Evolutionary conservation across 805 yeast genomes (phyloP).

Genomic region (Metschnikowia cubensis): DNA sequence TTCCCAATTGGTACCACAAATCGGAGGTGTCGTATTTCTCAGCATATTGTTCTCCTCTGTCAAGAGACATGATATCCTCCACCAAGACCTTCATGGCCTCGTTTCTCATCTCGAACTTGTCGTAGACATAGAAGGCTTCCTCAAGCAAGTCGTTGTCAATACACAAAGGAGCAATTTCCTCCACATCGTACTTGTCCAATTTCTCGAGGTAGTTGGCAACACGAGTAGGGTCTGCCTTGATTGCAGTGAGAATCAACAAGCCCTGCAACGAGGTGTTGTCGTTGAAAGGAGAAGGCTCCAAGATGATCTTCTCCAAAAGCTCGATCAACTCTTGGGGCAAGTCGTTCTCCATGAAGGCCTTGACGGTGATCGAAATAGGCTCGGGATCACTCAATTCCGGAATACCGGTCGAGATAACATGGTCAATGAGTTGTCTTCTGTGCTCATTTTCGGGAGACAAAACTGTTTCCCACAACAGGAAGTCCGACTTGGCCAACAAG

Average conservation of each 20-base stretch:
- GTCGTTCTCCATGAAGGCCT: conserved; percentile 94
- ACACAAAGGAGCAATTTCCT: conserved; percentile 90
- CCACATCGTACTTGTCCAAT: conserved; percentile 85
- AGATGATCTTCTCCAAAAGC: conserved; percentile 88
- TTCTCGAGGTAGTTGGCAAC: conserved; percentile 82
- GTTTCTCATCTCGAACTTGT: conserved; percentile 69
- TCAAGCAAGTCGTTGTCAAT: conserved; percentile 83
- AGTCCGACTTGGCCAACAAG: conserved; percentile 82
- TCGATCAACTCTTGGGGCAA: conserved; percentile 91
- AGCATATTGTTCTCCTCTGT: conserved; percentile 90
- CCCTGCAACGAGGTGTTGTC: conserved; percentile 96
- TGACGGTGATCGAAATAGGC: conserved; percentile 88
- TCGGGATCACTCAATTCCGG: conserved; percentile 92
- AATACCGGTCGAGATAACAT: conserved; percentile 92
- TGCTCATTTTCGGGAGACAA: conserved; percentile 72
- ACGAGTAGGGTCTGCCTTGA: conserved; percentile 87
- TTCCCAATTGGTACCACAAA: conserved; percentile 92
- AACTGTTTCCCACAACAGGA: conserved; percentile 76
- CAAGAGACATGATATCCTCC: conserved; percentile 90
- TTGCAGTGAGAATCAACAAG: conserved; percentile 85
- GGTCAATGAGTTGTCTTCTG: conserved; percentile 89
- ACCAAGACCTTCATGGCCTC: conserved; percentile 88
- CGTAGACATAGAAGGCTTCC: conserved; percentile 91
- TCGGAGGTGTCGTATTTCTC: conserved; percentile 83
- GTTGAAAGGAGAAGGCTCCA: conserved; percentile 95